phyloP scores from a whole-genome alignment of 495 filamentous ascomycete species.

The Hyaloscypha finlandica region DNA sequence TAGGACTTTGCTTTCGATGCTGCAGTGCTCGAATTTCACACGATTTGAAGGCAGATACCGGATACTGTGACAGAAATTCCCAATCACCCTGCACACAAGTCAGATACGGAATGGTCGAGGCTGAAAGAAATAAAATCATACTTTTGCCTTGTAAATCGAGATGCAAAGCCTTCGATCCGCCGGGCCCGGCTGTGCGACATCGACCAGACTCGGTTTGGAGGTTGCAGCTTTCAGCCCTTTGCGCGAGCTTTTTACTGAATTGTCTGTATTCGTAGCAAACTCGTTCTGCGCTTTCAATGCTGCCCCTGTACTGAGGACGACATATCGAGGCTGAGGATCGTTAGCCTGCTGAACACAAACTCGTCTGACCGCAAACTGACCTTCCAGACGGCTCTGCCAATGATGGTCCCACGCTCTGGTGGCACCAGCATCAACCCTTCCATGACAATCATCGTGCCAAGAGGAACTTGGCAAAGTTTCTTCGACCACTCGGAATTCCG shows the following conservation, averaged over 20 bases:
- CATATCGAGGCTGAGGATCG: conserved; percentile 32
- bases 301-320: conserved; percentile 29
- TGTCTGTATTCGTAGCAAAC: not conserved
- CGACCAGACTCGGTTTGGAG: conserved; percentile 29
- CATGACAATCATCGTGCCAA: conserved; percentile 41
- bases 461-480: not conserved
- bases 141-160: conserved; percentile 57
- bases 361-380: conserved; percentile 31
- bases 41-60: conserved; percentile 48
- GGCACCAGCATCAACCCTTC: conserved; percentile 57
- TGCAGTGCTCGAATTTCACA: conserved; percentile 53
- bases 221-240: conserved; percentile 27
- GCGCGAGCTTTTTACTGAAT: conserved; percentile 6
- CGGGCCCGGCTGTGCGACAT: conserved; percentile 26
- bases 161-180: conserved; percentile 44
- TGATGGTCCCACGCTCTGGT: conserved; percentile 56
- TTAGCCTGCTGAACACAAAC: not conserved
- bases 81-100: conserved; percentile 44
- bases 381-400: conserved; percentile 60
- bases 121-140: conserved; percentile 29
- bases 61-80: conserved; percentile 51
- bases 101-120: conserved; percentile 14
- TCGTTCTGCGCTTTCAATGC: conserved; percentile 25
- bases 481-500: not conserved
- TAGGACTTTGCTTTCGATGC: conserved; percentile 55